A percentile compares a stretch with the other conserved stretches of the same genome.
phyloP scores from a whole-genome alignment of 306 rosid species.

The Cotoneaster glaucophyllus region DNA sequence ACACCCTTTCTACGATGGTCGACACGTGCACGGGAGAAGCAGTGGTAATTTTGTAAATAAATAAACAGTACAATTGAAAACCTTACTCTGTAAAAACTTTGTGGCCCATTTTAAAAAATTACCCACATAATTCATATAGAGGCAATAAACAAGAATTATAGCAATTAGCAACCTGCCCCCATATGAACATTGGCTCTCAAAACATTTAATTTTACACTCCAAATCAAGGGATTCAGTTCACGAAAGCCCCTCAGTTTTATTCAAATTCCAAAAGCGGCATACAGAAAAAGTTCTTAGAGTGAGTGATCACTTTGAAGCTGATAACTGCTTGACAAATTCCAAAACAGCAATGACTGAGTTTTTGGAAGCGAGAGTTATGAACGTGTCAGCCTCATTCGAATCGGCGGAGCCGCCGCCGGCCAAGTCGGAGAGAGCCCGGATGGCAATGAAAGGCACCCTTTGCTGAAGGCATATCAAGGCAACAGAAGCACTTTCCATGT shows the following conservation, averaged over 20 bases:
- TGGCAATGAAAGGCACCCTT: conserved; percentile 38
- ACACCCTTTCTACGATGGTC: no score
- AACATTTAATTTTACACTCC: no score
- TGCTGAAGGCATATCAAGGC: conserved; percentile 49
- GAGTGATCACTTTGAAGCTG: background rate
- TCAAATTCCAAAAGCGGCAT: background rate
- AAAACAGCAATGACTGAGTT: conserved; percentile 37
- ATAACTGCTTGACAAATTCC: conserved; percentile 38
- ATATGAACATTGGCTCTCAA: no score
- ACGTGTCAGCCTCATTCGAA: conserved; percentile 48
- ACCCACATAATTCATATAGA: no score
- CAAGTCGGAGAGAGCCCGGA: conserved; percentile 45
- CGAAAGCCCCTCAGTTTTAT: background rate
- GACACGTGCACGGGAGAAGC: no score
- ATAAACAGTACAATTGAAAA: no score
- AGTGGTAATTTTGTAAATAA: no score
- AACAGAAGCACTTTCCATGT: conserved; percentile 49
- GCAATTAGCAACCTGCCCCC: no score
- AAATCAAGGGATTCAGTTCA: background rate
- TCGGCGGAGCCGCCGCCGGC: conserved; percentile 48
- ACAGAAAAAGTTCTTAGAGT: background rate
- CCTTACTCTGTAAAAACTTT: no score
- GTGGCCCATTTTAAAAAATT: no score
- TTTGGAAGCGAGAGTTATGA: conserved; percentile 35
- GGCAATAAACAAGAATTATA: no score